Evolutionary conservation across 495 filamentous ascomycete genomes (phyloP).

Genomic region (Tuber aestivum): DNA sequence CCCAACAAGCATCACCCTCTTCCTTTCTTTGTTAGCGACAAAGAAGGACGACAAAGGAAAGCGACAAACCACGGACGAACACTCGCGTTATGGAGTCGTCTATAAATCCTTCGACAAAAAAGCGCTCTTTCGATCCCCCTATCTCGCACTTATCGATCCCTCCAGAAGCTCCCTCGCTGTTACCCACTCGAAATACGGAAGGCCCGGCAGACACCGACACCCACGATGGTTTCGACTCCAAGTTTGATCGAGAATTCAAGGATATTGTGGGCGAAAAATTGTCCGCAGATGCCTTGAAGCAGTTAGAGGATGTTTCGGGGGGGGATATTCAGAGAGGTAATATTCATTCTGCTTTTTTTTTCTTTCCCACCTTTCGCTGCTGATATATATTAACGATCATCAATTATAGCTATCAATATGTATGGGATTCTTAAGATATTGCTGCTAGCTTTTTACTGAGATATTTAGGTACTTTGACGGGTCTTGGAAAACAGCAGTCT

Average conservation of each 20-base stretch:
- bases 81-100: neutral
- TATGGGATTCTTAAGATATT: constrained; percentile 14
- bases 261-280: constrained; percentile 41
- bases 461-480: constrained; percentile 90
- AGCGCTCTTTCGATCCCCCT: neutral
- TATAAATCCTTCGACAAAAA: neutral
- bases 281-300: constrained; percentile 30
- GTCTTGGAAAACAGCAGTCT: constrained; percentile 63
- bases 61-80: neutral
- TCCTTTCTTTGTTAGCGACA: neutral
- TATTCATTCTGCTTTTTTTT: neutral
- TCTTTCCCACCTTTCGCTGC: neutral
- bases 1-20: neutral
- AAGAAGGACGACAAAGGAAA: neutral
- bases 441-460: constrained; percentile 7
- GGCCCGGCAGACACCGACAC: neutral
- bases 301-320: constrained; percentile 43
- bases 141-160: neutral
- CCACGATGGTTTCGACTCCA: neutral
- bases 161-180: neutral
- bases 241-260: constrained; percentile 34
- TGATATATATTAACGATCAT: neutral
- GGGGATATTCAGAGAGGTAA: constrained; percentile 48
- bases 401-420: constrained; percentile 47
- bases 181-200: neutral